phyloP scores from a whole-genome alignment of 2,329 filamentous ascomycete species.

The Hymenoscyphus fraxineus region DNA sequence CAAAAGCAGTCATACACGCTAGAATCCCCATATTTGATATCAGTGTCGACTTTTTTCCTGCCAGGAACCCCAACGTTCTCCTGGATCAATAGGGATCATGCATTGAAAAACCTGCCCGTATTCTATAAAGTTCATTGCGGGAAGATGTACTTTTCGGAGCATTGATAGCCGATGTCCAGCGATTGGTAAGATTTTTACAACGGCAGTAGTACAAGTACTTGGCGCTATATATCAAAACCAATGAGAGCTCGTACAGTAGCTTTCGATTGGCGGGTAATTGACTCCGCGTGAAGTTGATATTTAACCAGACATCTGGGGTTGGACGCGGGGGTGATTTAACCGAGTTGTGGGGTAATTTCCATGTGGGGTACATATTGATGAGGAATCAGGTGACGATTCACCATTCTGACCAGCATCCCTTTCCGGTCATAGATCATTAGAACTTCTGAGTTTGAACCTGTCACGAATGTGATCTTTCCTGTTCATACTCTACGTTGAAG shows the following conservation, averaged over 20 bases:
- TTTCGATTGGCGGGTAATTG: conserved; percentile 18
- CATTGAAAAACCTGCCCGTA: not conserved
- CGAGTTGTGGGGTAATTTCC: conserved; percentile 11
- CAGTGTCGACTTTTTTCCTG: not conserved
- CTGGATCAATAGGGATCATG: not conserved
- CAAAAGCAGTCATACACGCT: not conserved
- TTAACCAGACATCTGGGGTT: conserved; percentile 1
- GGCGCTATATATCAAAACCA: too few relatives aligned
- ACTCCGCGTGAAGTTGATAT: conserved; percentile 1
- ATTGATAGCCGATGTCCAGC: not conserved
- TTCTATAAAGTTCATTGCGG: not conserved
- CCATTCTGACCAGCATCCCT: too few relatives aligned
- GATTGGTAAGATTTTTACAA: not conserved
- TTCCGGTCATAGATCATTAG: not conserved
- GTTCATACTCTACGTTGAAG: not conserved
- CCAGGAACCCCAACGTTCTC: not conserved
- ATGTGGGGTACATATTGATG: too few relatives aligned
- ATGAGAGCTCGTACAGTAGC: too few relatives aligned
- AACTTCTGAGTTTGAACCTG: not conserved
- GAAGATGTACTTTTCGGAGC: not conserved
- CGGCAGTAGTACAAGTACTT: not conserved
- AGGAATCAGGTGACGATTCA: too few relatives aligned
- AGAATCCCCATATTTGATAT: not conserved
- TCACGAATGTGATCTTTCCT: too few relatives aligned
- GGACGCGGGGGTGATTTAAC: conserved; percentile 6